Conservation (phyloP, 192 early-diverging fungal genomes). For the Coemansia sp. region DNA sequence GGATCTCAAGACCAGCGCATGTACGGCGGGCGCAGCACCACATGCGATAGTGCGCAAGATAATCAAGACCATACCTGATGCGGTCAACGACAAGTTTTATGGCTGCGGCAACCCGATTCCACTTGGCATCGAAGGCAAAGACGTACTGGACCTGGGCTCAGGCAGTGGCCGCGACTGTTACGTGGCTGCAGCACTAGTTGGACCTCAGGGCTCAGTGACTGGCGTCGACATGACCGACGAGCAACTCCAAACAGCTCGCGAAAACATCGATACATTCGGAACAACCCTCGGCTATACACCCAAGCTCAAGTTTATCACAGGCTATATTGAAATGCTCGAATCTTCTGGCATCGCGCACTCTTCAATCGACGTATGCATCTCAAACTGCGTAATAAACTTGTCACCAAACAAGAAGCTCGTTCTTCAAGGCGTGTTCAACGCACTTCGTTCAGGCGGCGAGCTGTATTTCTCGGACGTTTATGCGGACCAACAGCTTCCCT, state of each 20-base stretch:
- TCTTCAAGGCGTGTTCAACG: slow-evolving; percentile 33
- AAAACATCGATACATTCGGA: slow-evolving; percentile 19
- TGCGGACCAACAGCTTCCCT: slow-evolving; percentile 38
- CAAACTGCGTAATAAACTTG: slow-evolving; percentile 54
- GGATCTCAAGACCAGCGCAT: slow-evolving; percentile 39
- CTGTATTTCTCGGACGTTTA: slow-evolving; percentile 52
- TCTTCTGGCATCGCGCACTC: slow-evolving; percentile 13
- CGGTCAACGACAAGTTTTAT: slow-evolving; percentile 46
- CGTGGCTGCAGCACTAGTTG: slow-evolving; percentile 50
- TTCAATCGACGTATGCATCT: slow-evolving; percentile 49
- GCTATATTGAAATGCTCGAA: slow-evolving; percentile 49
- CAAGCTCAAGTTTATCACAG: slow-evolving; percentile 41
- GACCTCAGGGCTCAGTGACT: slow-evolving; percentile 41
- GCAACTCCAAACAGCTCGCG: slow-evolving; percentile 44
- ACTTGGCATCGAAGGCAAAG: slow-evolving; percentile 45
- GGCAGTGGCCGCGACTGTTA: slow-evolving; percentile 56
- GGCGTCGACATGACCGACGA: slow-evolving; percentile 58
- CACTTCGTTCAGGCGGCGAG: slow-evolving; percentile 46
- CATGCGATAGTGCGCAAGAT: slow-evolving; percentile 43
- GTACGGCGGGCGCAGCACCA: slow-evolving; percentile 13
- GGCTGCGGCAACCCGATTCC: slow-evolving; percentile 53
- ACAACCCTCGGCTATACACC: slow-evolving; percentile 43
- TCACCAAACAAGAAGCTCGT: slow-evolving; percentile 50
- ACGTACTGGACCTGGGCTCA: slow-evolving; percentile 52
- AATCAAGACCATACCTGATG: slow-evolving; percentile 33